These are phyloP conservation scores for Lipomyces kockii DNA, from an alignment of 805 yeast species.

Conservation along the genomic window DNA sequence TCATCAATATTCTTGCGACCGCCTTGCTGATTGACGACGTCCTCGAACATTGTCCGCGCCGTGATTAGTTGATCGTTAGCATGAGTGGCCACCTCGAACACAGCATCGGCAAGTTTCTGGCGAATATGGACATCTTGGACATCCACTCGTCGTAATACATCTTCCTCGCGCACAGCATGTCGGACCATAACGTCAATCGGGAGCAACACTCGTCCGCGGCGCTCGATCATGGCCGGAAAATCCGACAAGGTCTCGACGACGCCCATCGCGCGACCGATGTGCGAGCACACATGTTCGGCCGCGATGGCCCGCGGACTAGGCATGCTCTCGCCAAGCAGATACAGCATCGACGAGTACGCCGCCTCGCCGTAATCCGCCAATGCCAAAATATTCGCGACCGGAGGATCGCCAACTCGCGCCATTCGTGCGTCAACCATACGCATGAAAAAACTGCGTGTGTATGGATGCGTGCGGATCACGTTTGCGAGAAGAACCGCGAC, in stretches of 20 bases:
- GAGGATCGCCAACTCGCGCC: slow-evolving; percentile 55
- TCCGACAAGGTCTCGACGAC: slow-evolving; percentile 69
- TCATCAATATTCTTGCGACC: slow-evolving; percentile 50
- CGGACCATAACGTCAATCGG: slow-evolving; percentile 66
- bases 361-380: slow-evolving; percentile 83
- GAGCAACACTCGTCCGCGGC: slow-evolving; percentile 57
- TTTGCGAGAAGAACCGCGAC: slow-evolving; percentile 62
- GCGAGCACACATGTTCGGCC: slow-evolving; percentile 50
- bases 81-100: slow-evolving; percentile 69
- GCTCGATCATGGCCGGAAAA: slow-evolving; percentile 58
- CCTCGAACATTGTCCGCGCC: slow-evolving; percentile 60
- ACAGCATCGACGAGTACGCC: slow-evolving; percentile 71
- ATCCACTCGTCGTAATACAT: slow-evolving; percentile 48
- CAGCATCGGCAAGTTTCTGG: slow-evolving; percentile 58
- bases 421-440: slow-evolving; percentile 65
- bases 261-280: slow-evolving; percentile 80
- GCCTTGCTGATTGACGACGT: slow-evolving; percentile 50
- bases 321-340: slow-evolving; percentile 63
- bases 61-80: slow-evolving; percentile 82
- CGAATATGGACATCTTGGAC: slow-evolving; percentile 42
- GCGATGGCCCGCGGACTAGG: slow-evolving; percentile 47
- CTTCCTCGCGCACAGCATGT: slow-evolving; percentile 65
- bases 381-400: slow-evolving; percentile 56
- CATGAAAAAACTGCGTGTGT: slow-evolving; percentile 60
- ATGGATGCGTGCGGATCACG: slow-evolving; percentile 52